These are phyloP conservation scores for Thelephora terrestris DNA, from an alignment of 1,284 basidiomycete species.

Conservation along the genomic window DNA sequence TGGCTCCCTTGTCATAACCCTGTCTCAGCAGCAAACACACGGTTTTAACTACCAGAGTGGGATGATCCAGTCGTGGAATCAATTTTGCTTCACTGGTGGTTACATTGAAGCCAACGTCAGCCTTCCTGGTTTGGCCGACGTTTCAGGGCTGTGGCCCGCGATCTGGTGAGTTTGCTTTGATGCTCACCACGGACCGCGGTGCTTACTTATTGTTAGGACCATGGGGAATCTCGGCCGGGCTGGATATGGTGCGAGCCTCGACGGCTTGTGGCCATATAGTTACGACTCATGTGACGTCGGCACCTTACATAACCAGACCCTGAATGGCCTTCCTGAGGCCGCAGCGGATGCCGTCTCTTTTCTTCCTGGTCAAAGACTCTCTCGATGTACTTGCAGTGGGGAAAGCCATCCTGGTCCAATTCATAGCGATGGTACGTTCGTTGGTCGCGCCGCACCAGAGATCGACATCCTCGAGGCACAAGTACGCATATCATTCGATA, in stretches of 20 bases:
- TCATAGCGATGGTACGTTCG: slow-evolving; percentile 40
- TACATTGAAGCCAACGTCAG: slow-evolving; percentile 31
- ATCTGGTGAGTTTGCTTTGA: slow-evolving; percentile 29
- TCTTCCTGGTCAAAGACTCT: slow-evolving; percentile 76
- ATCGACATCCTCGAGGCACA: slow-evolving; percentile 73
- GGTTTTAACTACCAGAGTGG: slow-evolving; percentile 48
- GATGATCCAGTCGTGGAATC: slow-evolving; percentile 36
- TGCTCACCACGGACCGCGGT: not conserved
- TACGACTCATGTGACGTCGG: slow-evolving; percentile 70
- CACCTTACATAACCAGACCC: slow-evolving; percentile 45
- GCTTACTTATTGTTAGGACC: slow-evolving; percentile 11
- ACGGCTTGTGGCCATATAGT: slow-evolving; percentile 71
- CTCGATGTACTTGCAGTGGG: slow-evolving; percentile 57
- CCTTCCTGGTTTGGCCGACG: slow-evolving; percentile 28
- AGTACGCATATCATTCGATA: slow-evolving; percentile 3
- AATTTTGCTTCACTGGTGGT: slow-evolving; percentile 57
- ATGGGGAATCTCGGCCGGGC: slow-evolving; percentile 62
- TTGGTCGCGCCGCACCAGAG: slow-evolving; percentile 67
- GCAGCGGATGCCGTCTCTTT: slow-evolving; percentile 43
- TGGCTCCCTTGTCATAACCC: slow-evolving; percentile 54
- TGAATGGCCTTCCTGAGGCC: slow-evolving; percentile 26
- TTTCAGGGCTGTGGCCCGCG: slow-evolving; percentile 40
- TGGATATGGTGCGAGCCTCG: slow-evolving; percentile 51
- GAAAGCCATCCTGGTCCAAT: slow-evolving; percentile 70
- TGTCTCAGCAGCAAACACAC: slow-evolving; percentile 35